Conservation (phyloP, 176 grass and related monocot genomes). For the Eremochloa ophiuroides region DNA sequence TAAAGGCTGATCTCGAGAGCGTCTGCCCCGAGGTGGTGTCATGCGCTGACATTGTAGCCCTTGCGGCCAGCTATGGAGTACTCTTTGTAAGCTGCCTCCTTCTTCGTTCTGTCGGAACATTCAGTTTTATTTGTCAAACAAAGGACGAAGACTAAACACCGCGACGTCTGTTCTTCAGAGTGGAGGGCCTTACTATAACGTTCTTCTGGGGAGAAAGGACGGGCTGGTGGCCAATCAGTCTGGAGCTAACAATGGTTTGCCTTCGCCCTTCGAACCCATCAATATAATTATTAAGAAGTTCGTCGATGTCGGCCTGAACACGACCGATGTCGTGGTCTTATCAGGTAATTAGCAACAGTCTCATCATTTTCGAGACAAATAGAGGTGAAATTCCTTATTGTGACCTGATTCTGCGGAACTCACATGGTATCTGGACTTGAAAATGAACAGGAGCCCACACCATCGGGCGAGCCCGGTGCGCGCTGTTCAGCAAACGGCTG, state of each 20-base stretch:
- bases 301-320: constrained; percentile 47
- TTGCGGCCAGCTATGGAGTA: constrained; percentile 65
- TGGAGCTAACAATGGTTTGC: constrained; percentile 61
- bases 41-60: constrained; percentile 68
- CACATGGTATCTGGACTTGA: too few species aligned
- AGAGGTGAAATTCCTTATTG: too few species aligned
- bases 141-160: not conserved
- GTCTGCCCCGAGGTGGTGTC: constrained; percentile 60
- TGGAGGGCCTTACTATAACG: constrained; percentile 53
- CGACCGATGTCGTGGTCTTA: constrained; percentile 66
- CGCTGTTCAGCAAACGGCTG: constrained; percentile 46
- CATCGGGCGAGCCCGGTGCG: constrained; percentile 61
- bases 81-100: constrained; percentile 35
- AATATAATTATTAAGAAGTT: constrained; percentile 57
- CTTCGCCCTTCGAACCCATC: constrained; percentile 43
- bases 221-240: constrained; percentile 65
- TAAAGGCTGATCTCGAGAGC: constrained; percentile 59
- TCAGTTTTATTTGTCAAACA: not conserved
- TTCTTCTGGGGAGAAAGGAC: constrained; percentile 60
- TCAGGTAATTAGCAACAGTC: constrained; percentile 40
- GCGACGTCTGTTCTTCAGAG: constrained; percentile 24
- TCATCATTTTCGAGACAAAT: not conserved
- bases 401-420: too few species aligned
- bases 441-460: constrained; percentile 61
- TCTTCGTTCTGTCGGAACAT: not conserved